Percentiles rank a stretch among this genome's conserved stretches.
Conservation (phyloP, 768 basidiomycete species). For the Pisolithus albus region DNA sequence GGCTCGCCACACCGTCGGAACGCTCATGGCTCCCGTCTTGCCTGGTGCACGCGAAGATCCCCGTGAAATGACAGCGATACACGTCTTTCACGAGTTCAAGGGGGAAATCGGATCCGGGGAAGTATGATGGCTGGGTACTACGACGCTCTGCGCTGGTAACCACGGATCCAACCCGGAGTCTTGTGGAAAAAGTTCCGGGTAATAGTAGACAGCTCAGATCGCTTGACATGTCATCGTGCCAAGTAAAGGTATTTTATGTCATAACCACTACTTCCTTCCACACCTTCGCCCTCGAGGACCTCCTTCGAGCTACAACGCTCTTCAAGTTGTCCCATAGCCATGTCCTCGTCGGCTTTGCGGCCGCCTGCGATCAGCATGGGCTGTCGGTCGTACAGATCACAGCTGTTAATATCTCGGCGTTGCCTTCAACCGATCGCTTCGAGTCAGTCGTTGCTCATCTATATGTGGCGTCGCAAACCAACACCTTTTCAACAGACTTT, state of each 20-base stretch:
- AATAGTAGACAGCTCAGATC: too few relatives aligned
- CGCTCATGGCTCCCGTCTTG: background rate
- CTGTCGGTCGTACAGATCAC: constrained; percentile 16
- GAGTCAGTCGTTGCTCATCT: constrained; percentile 12
- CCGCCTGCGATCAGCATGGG: constrained; percentile 18
- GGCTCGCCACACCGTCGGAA: too few relatives aligned
- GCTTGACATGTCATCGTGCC: too few relatives aligned
- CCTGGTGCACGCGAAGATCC: background rate
- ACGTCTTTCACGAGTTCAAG: background rate
- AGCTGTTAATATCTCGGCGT: constrained; percentile 2
- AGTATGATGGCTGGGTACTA: background rate
- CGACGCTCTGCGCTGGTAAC: background rate
- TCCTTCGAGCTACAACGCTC: constrained; percentile 11
- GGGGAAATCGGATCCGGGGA: background rate
- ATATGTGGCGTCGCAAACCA: background rate
- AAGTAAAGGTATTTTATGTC: too few relatives aligned
- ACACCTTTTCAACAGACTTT: constrained; percentile 12
- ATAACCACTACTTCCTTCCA: too few relatives aligned
- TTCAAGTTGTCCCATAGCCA: constrained; percentile 20
- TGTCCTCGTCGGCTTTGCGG: constrained; percentile 27
- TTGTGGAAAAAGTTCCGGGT: too few relatives aligned
- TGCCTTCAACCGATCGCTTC: constrained; percentile 15
- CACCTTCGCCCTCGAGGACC: constrained; percentile 1
- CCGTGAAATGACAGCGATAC: background rate
- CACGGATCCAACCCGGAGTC: background rate